Conservation (phyloP, 1,284 basidiomycete species). For the Prillingera fragicola region DNA sequence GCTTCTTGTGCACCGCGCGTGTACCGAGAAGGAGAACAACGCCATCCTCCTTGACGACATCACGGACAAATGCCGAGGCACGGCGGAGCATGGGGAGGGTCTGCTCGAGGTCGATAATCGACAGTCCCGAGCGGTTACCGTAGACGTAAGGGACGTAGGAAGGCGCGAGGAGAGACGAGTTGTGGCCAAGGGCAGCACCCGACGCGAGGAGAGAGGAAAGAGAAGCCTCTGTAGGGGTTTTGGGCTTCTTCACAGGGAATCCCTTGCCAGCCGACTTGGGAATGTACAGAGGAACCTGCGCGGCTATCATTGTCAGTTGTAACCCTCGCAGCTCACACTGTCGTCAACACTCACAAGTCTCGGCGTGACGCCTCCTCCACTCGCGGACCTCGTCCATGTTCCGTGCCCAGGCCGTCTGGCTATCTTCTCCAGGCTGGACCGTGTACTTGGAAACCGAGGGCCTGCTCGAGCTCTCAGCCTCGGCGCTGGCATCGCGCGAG, state of each 20-base stretch:
- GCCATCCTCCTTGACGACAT: constrained; percentile 74
- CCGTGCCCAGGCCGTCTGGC: constrained; percentile 37
- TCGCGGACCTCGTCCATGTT: constrained; percentile 39
- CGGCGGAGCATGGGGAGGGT: constrained; percentile 87
- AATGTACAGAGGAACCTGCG: constrained; percentile 24
- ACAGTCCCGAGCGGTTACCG: constrained; percentile 81
- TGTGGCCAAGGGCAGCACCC: constrained; percentile 91
- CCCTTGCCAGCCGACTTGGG: constrained; percentile 10
- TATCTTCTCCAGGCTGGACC: constrained; percentile 20
- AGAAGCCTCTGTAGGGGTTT: constrained; percentile 44
- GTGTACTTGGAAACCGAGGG: constrained; percentile 1
- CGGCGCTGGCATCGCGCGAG: constrained; percentile 3
- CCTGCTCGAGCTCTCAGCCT: constrained; percentile 3
- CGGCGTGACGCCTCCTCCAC: constrained; percentile 32
- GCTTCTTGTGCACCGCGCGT: constrained; percentile 65
- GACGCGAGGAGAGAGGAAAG: constrained; percentile 85
- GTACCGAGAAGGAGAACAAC: constrained; percentile 87
- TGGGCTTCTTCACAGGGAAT: constrained; percentile 1
- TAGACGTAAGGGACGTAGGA: constrained; percentile 92
- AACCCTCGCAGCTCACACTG: neutral
- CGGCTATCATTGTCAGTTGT: constrained; percentile 7
- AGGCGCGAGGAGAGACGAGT: constrained; percentile 71
- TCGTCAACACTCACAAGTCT: constrained; percentile 28
- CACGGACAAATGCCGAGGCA: constrained; percentile 79
- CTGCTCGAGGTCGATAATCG: constrained; percentile 91